A percentile compares a stretch with the other conserved stretches of the same genome.
Conservation (phyloP, 2,329 filamentous ascomycete species). For the Didymellaceae sp. region DNA sequence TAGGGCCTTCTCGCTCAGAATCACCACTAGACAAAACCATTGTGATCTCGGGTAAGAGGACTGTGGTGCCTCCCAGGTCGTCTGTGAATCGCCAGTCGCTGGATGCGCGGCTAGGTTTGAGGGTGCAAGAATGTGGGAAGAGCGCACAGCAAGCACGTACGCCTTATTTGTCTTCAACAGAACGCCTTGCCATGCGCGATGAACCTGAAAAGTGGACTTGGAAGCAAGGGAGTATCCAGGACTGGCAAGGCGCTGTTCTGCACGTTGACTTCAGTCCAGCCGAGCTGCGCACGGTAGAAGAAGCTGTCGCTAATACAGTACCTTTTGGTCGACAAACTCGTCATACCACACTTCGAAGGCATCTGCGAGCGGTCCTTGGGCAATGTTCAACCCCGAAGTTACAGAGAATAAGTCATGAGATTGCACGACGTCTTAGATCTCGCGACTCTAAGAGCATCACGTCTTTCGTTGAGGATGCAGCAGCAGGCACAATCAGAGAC, state of each 20-base stretch:
- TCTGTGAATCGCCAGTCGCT: slow-evolving; percentile 26
- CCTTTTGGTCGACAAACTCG: slow-evolving; percentile 1
- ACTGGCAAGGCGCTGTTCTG: slow-evolving; percentile 40
- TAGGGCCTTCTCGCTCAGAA: slow-evolving; percentile 10
- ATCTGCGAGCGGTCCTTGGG: slow-evolving; percentile 31
- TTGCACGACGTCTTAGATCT: slow-evolving; percentile 23
- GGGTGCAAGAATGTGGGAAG: neutral
- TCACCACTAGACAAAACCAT: slow-evolving; percentile 21
- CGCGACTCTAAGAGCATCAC: slow-evolving; percentile 33
- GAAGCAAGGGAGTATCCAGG: slow-evolving; percentile 29
- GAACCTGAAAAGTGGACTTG: slow-evolving; percentile 27
- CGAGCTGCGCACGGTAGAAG: slow-evolving; percentile 36
- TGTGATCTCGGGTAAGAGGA: slow-evolving; percentile 16
- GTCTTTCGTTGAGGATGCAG: slow-evolving; percentile 42
- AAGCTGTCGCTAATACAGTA: slow-evolving; percentile 17
- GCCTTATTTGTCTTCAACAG: slow-evolving; percentile 37
- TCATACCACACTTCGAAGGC: slow-evolving; percentile 27
- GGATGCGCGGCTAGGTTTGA: slow-evolving; percentile 31
- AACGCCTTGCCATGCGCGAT: slow-evolving; percentile 28
- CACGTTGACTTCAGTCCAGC: slow-evolving; percentile 43
- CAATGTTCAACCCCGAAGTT: slow-evolving; percentile 32
- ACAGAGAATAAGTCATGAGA: slow-evolving; percentile 22
- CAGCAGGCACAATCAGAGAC: slow-evolving; percentile 27
- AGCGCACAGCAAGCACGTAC: neutral
- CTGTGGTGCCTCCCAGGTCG: slow-evolving; percentile 26